These are phyloP conservation scores for Venturia asperata DNA, from an alignment of 2,329 filamentous ascomycete genomes.

Conservation along the genomic window DNA sequence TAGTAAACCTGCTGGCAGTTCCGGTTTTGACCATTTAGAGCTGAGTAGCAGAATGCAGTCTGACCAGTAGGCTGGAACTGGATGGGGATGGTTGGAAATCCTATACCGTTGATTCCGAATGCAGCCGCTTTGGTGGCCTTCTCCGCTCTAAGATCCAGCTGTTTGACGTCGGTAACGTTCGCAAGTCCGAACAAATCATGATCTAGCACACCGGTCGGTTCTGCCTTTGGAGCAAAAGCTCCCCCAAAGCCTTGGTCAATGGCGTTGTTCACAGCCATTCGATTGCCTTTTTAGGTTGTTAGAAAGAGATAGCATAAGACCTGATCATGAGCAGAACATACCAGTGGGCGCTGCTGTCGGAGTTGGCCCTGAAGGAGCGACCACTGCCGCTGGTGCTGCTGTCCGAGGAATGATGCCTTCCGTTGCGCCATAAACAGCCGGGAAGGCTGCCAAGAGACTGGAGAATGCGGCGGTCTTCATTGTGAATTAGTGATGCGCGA, in stretches of 20 bases:
- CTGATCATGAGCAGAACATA: neutral
- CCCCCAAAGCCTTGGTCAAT: neutral
- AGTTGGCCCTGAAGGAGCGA: slow-evolving; percentile 10
- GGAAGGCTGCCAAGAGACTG: neutral
- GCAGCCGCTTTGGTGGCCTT: neutral
- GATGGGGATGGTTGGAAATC: neutral
- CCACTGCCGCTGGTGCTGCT: neutral
- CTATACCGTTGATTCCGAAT: neutral
- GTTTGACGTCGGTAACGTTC: slow-evolving; percentile 1
- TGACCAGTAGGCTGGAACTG: slow-evolving; percentile 11
- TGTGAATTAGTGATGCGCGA: neutral
- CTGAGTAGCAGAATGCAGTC: slow-evolving; percentile 3
- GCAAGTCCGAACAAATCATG: neutral
- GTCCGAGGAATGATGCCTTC: slow-evolving; percentile 4
- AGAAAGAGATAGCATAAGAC: neutral
- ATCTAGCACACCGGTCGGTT: neutral
- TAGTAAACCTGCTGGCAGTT: slow-evolving; percentile 14
- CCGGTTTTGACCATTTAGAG: neutral
- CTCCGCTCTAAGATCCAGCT: neutral
- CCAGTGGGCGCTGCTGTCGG: neutral
- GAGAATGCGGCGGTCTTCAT: slow-evolving; percentile 10
- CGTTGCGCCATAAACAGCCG: neutral
- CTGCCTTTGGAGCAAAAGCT: neutral
- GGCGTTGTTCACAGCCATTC: neutral
- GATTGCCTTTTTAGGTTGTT: neutral